A percentile compares a stretch with the other conserved stretches of the same genome.
Conservation (phyloP, 2,329 filamentous ascomycete species). For the Venturiaceae sp. region DNA sequence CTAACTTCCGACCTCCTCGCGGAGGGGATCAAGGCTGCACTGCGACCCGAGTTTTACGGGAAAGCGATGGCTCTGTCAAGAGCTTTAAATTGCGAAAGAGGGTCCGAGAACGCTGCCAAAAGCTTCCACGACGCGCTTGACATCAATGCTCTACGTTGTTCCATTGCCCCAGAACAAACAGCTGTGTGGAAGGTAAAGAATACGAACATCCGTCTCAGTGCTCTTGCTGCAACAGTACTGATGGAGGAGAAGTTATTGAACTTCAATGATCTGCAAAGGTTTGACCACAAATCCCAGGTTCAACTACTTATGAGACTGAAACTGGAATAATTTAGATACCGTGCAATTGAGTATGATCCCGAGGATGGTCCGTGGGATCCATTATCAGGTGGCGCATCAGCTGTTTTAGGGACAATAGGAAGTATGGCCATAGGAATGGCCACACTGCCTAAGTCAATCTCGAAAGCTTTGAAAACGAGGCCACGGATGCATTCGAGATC, state of each 20-base stretch:
- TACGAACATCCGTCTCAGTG: conserved; percentile 26
- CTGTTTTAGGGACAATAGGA: too few species aligned
- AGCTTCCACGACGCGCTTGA: conserved; percentile 28
- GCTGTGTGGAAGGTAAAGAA: conserved; percentile 29
- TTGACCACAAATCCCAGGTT: too few species aligned
- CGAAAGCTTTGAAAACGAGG: too few species aligned
- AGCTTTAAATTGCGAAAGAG: conserved; percentile 27
- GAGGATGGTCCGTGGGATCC: too few species aligned
- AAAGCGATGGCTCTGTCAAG: conserved; percentile 24
- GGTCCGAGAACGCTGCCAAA: conserved; percentile 25
- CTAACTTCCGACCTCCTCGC: conserved; percentile 29
- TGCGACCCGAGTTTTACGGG: conserved; percentile 25
- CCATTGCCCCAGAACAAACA: conserved; percentile 19
- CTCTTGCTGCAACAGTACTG: conserved; percentile 26
- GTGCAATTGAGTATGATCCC: too few species aligned
- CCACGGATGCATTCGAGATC: too few species aligned
- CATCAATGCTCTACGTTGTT: conserved; percentile 27
- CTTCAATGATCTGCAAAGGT: too few species aligned
- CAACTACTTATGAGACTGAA: too few species aligned
- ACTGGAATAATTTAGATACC: too few species aligned
- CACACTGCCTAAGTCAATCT: too few species aligned
- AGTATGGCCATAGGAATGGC: too few species aligned
- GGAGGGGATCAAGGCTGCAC: conserved; percentile 24
- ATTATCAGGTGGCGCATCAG: too few species aligned
- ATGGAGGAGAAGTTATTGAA: conserved; percentile 24